A percentile compares a stretch with the other conserved stretches of the same genome.
phyloP scores from a whole-genome alignment of 208 protist species.

The Naegleria fowleri region DNA sequence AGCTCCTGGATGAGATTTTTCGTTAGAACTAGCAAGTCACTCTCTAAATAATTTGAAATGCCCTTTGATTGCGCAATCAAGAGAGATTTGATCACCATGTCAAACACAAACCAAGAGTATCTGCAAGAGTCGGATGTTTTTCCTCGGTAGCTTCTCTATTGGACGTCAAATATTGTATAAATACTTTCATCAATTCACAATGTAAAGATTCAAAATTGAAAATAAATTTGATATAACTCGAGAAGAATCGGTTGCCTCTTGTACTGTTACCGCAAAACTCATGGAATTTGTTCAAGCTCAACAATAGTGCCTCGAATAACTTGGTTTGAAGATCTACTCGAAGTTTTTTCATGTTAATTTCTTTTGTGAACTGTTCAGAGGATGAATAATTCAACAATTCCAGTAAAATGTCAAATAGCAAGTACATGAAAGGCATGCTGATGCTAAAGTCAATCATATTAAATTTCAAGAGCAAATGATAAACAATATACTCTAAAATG shows the following conservation, averaged over 20 bases:
- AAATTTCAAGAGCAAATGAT: not conserved
- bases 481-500: not conserved
- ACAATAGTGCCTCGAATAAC: too few relatives aligned
- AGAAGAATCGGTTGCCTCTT: not conserved
- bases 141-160: not conserved
- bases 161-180: not conserved
- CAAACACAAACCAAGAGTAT: constrained; percentile 17
- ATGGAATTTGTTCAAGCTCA: not conserved
- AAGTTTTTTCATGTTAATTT: not conserved
- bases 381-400: not conserved
- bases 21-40: too few relatives aligned
- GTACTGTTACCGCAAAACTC: not conserved
- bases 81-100: not conserved
- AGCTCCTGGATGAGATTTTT: not conserved
- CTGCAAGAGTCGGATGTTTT: not conserved
- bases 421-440: not conserved
- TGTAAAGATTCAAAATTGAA: not conserved
- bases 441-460: not conserved
- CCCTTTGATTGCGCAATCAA: not conserved
- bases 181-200: not conserved
- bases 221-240: not conserved
- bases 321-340: not conserved
- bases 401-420: not conserved
- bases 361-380: not conserved
- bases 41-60: not conserved